A percentile compares a stretch with the other conserved stretches of the same genome.
Evolutionary conservation across 768 basidiomycete genomes (phyloP).

Genomic region (Nidularia pulvinata): DNA sequence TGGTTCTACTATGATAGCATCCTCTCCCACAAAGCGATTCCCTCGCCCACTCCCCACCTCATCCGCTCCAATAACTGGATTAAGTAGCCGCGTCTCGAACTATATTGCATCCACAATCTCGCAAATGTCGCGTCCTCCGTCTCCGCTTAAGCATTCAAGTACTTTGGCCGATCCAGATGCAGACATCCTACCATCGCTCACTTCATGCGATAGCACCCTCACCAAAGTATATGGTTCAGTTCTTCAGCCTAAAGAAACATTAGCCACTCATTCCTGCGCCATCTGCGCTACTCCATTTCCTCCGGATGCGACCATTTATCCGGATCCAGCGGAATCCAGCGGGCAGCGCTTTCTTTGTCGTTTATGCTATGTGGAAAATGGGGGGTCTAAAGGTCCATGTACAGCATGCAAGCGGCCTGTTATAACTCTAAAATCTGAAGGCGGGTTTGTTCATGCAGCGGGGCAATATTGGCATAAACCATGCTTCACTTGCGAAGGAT

Average conservation of each 20-base stretch:
- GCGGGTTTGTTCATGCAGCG: slow-evolving; percentile 72
- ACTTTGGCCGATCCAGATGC: slow-evolving; percentile 52
- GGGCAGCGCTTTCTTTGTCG: slow-evolving; percentile 70
- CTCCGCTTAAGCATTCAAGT: slow-evolving; percentile 56
- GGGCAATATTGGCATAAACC: slow-evolving; percentile 79
- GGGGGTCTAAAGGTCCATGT: slow-evolving; percentile 80
- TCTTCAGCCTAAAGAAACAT: slow-evolving; percentile 73
- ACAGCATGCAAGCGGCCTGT: slow-evolving; percentile 69
- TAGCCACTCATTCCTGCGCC: slow-evolving; percentile 69
- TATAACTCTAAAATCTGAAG: slow-evolving; percentile 73
- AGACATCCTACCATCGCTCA: slow-evolving; percentile 60
- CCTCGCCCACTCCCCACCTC: slow-evolving; percentile 38
- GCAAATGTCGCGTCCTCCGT: slow-evolving; percentile 40
- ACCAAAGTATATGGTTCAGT: slow-evolving; percentile 88
- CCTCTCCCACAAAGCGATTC: slow-evolving; percentile 42
- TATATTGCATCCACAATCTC: slow-evolving; percentile 57
- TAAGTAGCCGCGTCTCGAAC: slow-evolving; percentile 51
- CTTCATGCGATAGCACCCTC: slow-evolving; percentile 52
- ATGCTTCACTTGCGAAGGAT: slow-evolving; percentile 78
- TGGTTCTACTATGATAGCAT: slow-evolving; percentile 10
- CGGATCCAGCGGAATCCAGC: slow-evolving; percentile 50
- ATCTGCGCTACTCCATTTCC: slow-evolving; percentile 65
- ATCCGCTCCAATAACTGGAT: slow-evolving; percentile 22
- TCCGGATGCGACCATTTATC: slow-evolving; percentile 87
- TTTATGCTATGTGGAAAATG: slow-evolving; percentile 67